Base-by-base conservation (phyloP, 345 rosid genomes). In the Aquilaria yunnanensis region DNA sequence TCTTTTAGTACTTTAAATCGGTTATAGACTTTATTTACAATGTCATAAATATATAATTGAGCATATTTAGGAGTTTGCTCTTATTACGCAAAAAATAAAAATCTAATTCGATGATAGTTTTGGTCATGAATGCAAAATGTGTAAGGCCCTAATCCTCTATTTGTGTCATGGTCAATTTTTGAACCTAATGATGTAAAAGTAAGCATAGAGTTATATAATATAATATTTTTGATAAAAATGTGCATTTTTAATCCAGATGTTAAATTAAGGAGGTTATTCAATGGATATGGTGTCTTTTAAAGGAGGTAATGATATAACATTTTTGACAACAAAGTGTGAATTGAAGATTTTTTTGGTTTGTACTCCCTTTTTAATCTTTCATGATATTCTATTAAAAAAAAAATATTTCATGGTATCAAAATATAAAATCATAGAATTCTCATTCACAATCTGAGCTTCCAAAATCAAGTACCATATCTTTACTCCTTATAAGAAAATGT, bases 1-100 rank as follows among this genome's bases (percentile, higher is more conserved):
- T 0, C 1, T 0, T 4, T 9, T 41, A 13, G 1, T 13, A 13
- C 0, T 16, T 2, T 6, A 0, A 64, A 1, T 5, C 61, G 2
- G 14, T 64, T 70, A 2, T 6, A 2, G 0, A 59, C 6, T 11
- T 64, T 60, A 45, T 70, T 9, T 2, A 30, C 2, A 2, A 29
- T 64, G 10, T 70, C 69, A 13, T 52, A 58, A 0, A 70, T 13
- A 32, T 64, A 70, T 0, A 64, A 30, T 13, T 70, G 32, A 3
- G 55, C 37, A 63, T 51, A 70, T 1, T 4, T 31, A 0, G 51
- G 49, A 0, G 1, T 0, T 3, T 0, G 0, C 45, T 32, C 0
- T 46, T 9, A 2, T 10, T 2, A 0, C 47, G 67, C 0, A 51
- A 14, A 6, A 69, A 16, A 16, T 16, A 2, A 12, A 63, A 56